phyloP scores from a whole-genome alignment of 1,284 basidiomycete species.

The Golubevia sp. region DNA sequence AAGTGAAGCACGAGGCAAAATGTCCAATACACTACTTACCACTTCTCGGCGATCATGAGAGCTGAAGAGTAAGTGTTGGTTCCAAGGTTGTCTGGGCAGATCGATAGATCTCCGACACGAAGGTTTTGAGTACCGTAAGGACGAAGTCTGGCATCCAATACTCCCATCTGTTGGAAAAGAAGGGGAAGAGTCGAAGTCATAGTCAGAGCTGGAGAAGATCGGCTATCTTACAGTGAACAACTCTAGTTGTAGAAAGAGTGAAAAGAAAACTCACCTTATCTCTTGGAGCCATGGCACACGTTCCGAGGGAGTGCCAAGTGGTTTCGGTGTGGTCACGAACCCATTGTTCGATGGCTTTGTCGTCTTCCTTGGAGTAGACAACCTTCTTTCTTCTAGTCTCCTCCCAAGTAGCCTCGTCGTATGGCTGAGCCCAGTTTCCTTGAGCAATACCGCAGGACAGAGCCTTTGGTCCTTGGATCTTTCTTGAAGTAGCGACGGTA shows the following conservation, averaged over 20 bases:
- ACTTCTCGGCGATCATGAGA: conserved; percentile 66
- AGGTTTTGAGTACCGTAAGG: conserved; percentile 70
- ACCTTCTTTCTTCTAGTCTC: neutral
- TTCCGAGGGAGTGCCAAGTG: conserved; percentile 35
- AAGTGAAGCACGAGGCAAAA: no score
- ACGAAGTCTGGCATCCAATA: conserved; percentile 70
- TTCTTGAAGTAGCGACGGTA: conserved; percentile 63
- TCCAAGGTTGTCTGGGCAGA: conserved; percentile 66
- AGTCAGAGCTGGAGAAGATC: no score
- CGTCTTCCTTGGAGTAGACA: conserved; percentile 68
- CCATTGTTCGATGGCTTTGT: conserved; percentile 66
- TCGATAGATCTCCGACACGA: conserved; percentile 64
- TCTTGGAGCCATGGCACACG: neutral
- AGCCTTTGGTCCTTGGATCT: conserved; percentile 52
- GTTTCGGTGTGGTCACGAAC: conserved; percentile 44
- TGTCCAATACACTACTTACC: no score
- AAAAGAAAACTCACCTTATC: neutral
- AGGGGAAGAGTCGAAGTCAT: no score
- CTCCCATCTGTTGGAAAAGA: conserved; percentile 62
- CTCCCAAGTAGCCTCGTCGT: neutral
- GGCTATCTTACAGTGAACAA: no score
- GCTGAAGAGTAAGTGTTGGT: conserved; percentile 67
- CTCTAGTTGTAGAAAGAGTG: no score
- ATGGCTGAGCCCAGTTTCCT: neutral
- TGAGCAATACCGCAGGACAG: neutral